Conservation (phyloP, 345 rosid genomes). For the Euphorbia peplus region DNA sequence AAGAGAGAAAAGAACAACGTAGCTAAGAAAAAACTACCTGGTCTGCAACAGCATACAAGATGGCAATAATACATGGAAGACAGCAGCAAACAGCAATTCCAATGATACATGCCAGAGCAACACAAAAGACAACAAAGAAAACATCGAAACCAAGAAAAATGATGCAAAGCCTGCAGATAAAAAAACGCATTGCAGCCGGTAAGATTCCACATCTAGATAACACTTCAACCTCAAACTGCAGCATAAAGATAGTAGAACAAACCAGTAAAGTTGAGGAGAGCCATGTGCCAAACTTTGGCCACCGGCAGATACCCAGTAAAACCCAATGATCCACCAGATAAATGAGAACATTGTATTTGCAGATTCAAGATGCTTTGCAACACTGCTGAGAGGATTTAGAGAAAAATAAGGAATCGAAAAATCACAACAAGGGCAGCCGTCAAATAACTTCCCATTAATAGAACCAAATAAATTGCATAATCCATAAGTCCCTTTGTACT, state of each 20-base stretch:
- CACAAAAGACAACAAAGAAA: slow-evolving; percentile 92
- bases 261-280: slow-evolving; percentile 93
- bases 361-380: slow-evolving; percentile 89
- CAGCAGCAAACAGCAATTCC: slow-evolving; percentile 99
- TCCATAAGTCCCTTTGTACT: no score
- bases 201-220: slow-evolving; percentile 13
- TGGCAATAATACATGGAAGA: slow-evolving; percentile 95
- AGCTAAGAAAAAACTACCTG: slow-evolving; percentile 50
- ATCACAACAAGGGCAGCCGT: background rate
- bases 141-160: slow-evolving; percentile 92
- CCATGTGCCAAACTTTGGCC: slow-evolving; percentile 63
- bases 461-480: no score
- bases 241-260: slow-evolving; percentile 21
- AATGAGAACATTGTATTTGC: slow-evolving; percentile 98
- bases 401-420: slow-evolving; percentile 13
- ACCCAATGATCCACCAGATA: slow-evolving; percentile 99
- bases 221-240: slow-evolving; percentile 1
- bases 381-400: slow-evolving; percentile 36
- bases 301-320: slow-evolving; percentile 97
- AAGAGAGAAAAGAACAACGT: background rate
- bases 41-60: slow-evolving; percentile 89
- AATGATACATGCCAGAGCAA: slow-evolving; percentile 90
- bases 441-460: no score
- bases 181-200: slow-evolving; percentile 16
- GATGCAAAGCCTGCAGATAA: slow-evolving; percentile 78